Evolutionary conservation across 768 basidiomycete species (phyloP).

Genomic region (Cystobasidium tubakii): DNA sequence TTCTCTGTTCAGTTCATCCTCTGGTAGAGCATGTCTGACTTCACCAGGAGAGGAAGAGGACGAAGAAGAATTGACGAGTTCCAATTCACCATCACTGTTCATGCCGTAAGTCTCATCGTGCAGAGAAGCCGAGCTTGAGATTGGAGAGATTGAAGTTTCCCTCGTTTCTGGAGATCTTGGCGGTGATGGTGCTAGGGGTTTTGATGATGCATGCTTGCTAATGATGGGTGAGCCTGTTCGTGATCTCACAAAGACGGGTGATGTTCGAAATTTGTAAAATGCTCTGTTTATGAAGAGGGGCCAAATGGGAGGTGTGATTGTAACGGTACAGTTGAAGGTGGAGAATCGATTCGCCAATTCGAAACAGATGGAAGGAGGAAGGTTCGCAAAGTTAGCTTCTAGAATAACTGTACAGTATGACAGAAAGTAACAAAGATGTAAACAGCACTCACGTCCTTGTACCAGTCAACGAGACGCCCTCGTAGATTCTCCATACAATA

Average conservation of each 20-base stretch:
- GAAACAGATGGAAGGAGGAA: background rate
- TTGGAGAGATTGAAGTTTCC: constrained; percentile 21
- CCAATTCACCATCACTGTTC: constrained; percentile 13
- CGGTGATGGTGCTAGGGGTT: background rate
- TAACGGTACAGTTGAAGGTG: too few species aligned
- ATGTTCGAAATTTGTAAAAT: constrained; percentile 33
- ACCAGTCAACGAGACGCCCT: constrained; percentile 6
- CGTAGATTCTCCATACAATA: constrained; percentile 27
- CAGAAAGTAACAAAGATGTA: too few species aligned
- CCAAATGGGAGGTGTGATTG: background rate
- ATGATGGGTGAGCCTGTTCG: constrained; percentile 7
- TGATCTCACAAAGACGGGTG: constrained; percentile 27
- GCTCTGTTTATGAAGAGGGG: constrained; percentile 1
- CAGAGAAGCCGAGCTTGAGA: constrained; percentile 16
- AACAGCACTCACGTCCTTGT: constrained; percentile 30
- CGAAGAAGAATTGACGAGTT: background rate
- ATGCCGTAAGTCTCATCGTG: background rate
- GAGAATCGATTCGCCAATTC: too few species aligned
- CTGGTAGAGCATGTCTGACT: background rate
- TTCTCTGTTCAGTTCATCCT: background rate
- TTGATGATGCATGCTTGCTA: background rate
- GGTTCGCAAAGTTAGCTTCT: constrained; percentile 1
- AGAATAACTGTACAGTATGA: too few species aligned
- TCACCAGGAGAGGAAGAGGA: constrained; percentile 16
- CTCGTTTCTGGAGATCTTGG: constrained; percentile 14